Evolutionary conservation across 2,329 filamentous ascomycete species (phyloP).

Genomic region (Microsporum ferrugineum): DNA sequence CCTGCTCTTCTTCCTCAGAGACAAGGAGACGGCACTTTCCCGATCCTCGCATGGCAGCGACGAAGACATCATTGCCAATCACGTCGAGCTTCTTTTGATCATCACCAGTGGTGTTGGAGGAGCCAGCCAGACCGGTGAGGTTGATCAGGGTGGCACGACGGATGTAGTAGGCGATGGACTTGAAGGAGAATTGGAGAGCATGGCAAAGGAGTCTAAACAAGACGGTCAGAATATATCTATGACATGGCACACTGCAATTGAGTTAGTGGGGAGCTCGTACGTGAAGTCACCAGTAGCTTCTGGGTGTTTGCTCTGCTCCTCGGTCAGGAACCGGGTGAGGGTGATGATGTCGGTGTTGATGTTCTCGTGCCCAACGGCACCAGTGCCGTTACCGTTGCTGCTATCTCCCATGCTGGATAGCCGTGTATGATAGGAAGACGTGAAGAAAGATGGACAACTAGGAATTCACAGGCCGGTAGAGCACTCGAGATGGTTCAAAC

Average conservation of each 20-base stretch:
- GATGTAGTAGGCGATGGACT: slow-evolving; percentile 99
- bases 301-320: slow-evolving; percentile 85
- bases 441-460: neutral
- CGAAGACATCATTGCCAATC: slow-evolving; percentile 96
- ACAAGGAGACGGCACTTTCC: slow-evolving; percentile 84
- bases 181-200: slow-evolving; percentile 98
- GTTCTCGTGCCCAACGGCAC: slow-evolving; percentile 54
- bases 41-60: slow-evolving; percentile 85
- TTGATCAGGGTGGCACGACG: slow-evolving; percentile 90
- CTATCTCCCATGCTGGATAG: slow-evolving; percentile 26
- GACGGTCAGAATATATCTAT: slow-evolving; percentile 6
- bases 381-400: slow-evolving; percentile 35
- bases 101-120: slow-evolving; percentile 89
- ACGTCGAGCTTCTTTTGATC: slow-evolving; percentile 99
- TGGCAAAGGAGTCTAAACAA: slow-evolving; percentile 73
- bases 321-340: slow-evolving; percentile 86
- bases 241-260: neutral
- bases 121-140: slow-evolving; percentile 86
- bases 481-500: neutral
- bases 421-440: neutral
- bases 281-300: slow-evolving; percentile 98
- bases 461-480: neutral
- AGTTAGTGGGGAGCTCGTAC: slow-evolving; percentile 42
- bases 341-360: slow-evolving; percentile 96
- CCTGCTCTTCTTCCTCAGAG: slow-evolving; percentile 94